Conservation (phyloP, 805 yeast species). For the Cyberlindnera meyerae region DNA sequence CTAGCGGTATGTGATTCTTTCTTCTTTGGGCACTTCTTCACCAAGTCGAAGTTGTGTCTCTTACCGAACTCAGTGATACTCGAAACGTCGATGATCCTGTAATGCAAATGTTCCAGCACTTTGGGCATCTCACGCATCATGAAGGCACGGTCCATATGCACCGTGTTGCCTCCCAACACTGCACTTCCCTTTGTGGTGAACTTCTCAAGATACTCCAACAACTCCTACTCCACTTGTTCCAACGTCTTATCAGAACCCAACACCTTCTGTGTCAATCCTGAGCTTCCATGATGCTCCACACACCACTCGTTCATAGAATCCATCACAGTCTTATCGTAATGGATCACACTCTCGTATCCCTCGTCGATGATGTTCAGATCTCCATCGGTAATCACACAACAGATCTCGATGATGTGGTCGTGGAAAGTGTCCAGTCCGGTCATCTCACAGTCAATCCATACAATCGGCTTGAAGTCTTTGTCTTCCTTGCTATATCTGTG, state of each 20-base stretch:
- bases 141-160: constrained; percentile 87
- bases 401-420: constrained; percentile 88
- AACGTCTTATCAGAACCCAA: constrained; percentile 48
- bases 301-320: constrained; percentile 89
- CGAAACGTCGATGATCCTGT: constrained; percentile 89
- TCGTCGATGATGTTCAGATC: constrained; percentile 65
- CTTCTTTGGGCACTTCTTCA: constrained; percentile 58
- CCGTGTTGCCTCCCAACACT: constrained; percentile 83
- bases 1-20: constrained; percentile 77
- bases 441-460: constrained; percentile 99
- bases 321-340: constrained; percentile 55
- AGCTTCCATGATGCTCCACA: constrained; percentile 63
- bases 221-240: constrained; percentile 58
- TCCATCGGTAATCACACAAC: constrained; percentile 87
- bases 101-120: constrained; percentile 47
- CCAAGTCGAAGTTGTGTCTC: constrained; percentile 68
- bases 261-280: constrained; percentile 76
- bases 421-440: constrained; percentile 80
- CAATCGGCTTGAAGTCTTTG: constrained; percentile 41
- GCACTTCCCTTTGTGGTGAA: constrained; percentile 56
- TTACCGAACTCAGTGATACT: constrained; percentile 72
- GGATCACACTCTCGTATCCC: constrained; percentile 81
- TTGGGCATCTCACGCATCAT: constrained; percentile 80
- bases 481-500: constrained; percentile 8
- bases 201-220: constrained; percentile 54